Base-by-base conservation (phyloP, 768 basidiomycete genomes). In the Piloderma croceum region DNA sequence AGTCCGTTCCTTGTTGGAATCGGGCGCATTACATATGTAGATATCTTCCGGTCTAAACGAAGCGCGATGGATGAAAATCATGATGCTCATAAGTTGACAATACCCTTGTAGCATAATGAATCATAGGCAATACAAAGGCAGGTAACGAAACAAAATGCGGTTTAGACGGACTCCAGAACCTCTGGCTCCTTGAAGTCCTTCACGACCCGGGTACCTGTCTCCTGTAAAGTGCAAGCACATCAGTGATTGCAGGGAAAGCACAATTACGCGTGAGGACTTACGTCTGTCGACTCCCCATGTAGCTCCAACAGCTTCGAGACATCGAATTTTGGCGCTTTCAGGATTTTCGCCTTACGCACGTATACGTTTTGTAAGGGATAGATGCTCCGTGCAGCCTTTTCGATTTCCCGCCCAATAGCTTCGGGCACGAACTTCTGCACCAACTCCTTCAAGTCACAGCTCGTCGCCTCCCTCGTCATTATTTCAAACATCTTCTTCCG, bases 401-500 rank as follows among this genome's bases (percentile, higher is more conserved):
- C 96, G 52, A 99, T 99, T 77, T 99, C 96, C 53, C 93, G 83
- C 52, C 96, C 96, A 56, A 99, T 98, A 47, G 89, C 90, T 71
- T 99, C 96, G 23, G 96, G 94, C 33, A 98, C 82, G 64, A 99
- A 96, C 78, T 99, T 99, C 74, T 92, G 89, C 45, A 98, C 92
- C 53, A 91, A 66, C 76, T 93, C 90, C 82, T 98, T 98, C 69
- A 99, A 69, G 68, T 98, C 96, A 61, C 89, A 91, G 57, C 83
- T 90, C 43, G 88, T 77, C 36, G 92, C 89, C 70, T 99, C 96
- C 49, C 93, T 81, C 42, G 81, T 92, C 83, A 93, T 92, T 64
- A 94, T 91, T 73, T 93, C 96, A 56, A 97, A 90, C 96, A 99
- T 99, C 80, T 98, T 98, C 66, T 89, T 89, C 64, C 96, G 77